These are phyloP conservation scores for Debaryomyces sp. DNA, from an alignment of 1,139 yeast genomes.

Conservation along the genomic window DNA sequence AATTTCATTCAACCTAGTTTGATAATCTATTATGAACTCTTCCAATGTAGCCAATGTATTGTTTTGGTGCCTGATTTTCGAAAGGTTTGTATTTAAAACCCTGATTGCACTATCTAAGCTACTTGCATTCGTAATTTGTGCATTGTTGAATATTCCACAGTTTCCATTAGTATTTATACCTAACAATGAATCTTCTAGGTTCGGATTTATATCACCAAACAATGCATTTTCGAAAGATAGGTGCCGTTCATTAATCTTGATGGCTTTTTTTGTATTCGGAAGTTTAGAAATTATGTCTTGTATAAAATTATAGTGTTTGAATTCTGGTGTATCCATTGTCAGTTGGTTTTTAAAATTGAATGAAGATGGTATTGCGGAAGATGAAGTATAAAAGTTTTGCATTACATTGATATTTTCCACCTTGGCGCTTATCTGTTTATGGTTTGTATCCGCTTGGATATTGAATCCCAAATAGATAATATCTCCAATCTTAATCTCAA, in stretches of 20 bases:
- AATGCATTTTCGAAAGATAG: conserved; percentile 67
- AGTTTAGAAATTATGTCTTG: conserved; percentile 35
- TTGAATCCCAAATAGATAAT: conserved; percentile 88
- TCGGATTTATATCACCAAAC: conserved; percentile 73
- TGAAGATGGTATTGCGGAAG: conserved; percentile 3
- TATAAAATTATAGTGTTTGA: conserved; percentile 47
- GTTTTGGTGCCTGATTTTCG: conserved; percentile 42
- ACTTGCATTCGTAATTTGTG: conserved; percentile 58
- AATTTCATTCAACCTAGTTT: conserved; percentile 27
- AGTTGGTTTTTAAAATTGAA: background rate
- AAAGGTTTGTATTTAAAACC: conserved; percentile 29
- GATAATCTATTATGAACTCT: conserved; percentile 33
- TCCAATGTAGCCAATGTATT: conserved; percentile 34
- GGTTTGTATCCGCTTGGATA: conserved; percentile 79
- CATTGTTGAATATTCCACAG: conserved; percentile 65
- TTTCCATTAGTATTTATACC: conserved; percentile 58
- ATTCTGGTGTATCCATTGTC: conserved; percentile 29
- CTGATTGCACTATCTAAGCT: conserved; percentile 48
- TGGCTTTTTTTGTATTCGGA: conserved; percentile 7
- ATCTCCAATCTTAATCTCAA: conserved; percentile 73
- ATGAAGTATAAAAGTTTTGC: conserved; percentile 31
- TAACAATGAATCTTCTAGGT: conserved; percentile 60
- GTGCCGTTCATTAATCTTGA: conserved; percentile 10
- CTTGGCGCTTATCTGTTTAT: conserved; percentile 79
- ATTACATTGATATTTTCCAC: conserved; percentile 69